Evolutionary conservation across 1,284 basidiomycete species (phyloP), one percentile per base, ranked within the genome.

Genomic region (Taiwanofungus camphoratus): DNA sequence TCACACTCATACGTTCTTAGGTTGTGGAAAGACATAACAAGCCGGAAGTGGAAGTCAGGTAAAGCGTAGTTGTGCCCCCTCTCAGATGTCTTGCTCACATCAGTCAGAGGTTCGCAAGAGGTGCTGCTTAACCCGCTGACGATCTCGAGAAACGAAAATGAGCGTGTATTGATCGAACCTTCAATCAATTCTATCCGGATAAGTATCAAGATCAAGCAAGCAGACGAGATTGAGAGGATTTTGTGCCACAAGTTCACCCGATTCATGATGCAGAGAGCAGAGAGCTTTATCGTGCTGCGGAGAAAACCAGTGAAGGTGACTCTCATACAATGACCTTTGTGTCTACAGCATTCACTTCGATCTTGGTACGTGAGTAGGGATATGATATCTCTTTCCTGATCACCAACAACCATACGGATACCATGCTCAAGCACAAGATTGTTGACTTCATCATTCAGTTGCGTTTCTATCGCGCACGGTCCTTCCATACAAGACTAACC

Each of bases 361-460:
- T 29, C n/a, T n/a, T 29, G 26, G 16, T 32, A 36, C 36, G 27
- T 33, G 33, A 19, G 35, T 54, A 95, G 89, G 92, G 94, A 45
- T 99, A 96, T 57, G 96, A 99, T 58, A 99, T 99, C 54, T 95
- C 91, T 5, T 99, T 99, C 76, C 72, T 99, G 51, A 96, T 99
- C 63, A 98, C 96, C 45, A 98, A 98, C 67, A 85, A 85, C 50
- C 93, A 99, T 64, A 82, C 92, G 19, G 95, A 99, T 63, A 90
- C 89, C 2, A 96, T 99, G 93, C 74, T 98, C 55, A 99, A 99
- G 71, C 94, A 99, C 69, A 99, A 98, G 72, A 86, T 99, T 43
- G 96, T 99, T 34, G 96, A 99, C 69, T 99, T 99, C 68, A 96
- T 99, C 67, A 97, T 98, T 54, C 92, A 99, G 87, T 92, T 52